Conservation (phyloP, 2,329 filamentous ascomycete genomes). For the Stachybotrys chartarum region DNA sequence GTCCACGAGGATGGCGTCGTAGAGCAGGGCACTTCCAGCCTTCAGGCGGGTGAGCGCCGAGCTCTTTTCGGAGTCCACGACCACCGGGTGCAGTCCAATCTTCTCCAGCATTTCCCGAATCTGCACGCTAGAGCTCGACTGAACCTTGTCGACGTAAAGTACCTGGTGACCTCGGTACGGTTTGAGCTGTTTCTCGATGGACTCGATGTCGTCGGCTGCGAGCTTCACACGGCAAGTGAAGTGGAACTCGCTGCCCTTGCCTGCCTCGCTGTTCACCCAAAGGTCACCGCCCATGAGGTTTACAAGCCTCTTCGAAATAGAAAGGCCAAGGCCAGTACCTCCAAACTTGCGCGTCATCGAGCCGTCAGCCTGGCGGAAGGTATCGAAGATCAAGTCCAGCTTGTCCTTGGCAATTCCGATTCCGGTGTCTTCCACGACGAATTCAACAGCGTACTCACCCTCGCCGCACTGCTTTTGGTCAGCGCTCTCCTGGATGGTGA, state of each 20-base stretch:
- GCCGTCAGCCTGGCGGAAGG: constrained; percentile 96
- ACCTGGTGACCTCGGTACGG: constrained; percentile 93
- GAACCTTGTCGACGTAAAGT: constrained; percentile 87
- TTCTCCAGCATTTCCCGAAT: constrained; percentile 71
- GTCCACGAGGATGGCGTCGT: constrained; percentile 94
- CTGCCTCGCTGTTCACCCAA: constrained; percentile 90
- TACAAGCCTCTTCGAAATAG: constrained; percentile 90
- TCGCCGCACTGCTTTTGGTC: constrained; percentile 54
- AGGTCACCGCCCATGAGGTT: constrained; percentile 95
- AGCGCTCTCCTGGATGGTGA: constrained; percentile 71
- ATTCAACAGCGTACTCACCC: constrained; percentile 89
- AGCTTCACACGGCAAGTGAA: constrained; percentile 91
- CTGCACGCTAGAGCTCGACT: constrained; percentile 68
- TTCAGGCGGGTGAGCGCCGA: constrained; percentile 47
- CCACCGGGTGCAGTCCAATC: constrained; percentile 73
- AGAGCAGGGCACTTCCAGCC: constrained; percentile 56
- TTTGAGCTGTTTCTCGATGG: constrained; percentile 75
- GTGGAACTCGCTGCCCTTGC: constrained; percentile 88
- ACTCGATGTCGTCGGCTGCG: constrained; percentile 68
- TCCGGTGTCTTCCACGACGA: constrained; percentile 90
- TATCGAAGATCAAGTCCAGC: constrained; percentile 95
- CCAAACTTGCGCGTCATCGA: constrained; percentile 95
- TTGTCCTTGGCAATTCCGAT: constrained; percentile 96
- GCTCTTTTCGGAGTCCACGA: constrained; percentile 74
- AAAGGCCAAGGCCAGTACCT: constrained; percentile 86